Base-by-base conservation (phyloP, 495 filamentous ascomycete genomes). In the Astrothelium macrocarpum region DNA sequence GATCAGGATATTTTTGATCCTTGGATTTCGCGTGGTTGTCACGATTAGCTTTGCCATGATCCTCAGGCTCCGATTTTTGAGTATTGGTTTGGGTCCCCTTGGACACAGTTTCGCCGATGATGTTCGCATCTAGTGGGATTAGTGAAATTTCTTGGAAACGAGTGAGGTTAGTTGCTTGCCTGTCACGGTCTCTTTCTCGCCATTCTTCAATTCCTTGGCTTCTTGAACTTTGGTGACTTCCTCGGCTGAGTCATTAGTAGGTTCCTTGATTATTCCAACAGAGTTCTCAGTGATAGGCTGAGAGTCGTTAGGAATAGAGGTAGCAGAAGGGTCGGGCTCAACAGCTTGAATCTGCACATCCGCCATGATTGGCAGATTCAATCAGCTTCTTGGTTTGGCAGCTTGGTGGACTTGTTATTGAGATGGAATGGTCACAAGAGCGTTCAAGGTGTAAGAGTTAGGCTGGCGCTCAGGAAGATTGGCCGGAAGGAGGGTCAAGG, bases 261-360 rank as follows among this genome's bases (percentile, higher is more conserved):
- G 49, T 56, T 56, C 49, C 16, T 56, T 56, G 25, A 25, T 25
- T n/a, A 25, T 9, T 29, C 29, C 49, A 16, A 29, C 49, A 29
- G 49, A 10, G 12, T 56, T 56, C 20, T 56, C 49, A 29, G n/a
- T 56, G 9, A 53, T 25, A 59, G 66, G 28, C 59, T 62, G 58
- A n/a, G n/a, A n/a, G 34, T 65, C 63, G 34, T 65, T 65, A 25
- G 25, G 31, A 34, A 65, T 12, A 16, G 63, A 65, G 28, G 63
- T 65, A 14, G 64, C 64, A 11, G 64, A 61, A 39, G 64, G 64
- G 62, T 66, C 64, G 32, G 64, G 60, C 45, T 66, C 64, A 43
- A 28, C 32, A 32, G 58, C 43, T 39, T 42, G 26, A 9, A 62
- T 20, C 36, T 65, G 45, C 16, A 31, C 2, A 32, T 46, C 32